Conservation (phyloP, 23 red algal species). For the Chondrus crispus region DNA sequence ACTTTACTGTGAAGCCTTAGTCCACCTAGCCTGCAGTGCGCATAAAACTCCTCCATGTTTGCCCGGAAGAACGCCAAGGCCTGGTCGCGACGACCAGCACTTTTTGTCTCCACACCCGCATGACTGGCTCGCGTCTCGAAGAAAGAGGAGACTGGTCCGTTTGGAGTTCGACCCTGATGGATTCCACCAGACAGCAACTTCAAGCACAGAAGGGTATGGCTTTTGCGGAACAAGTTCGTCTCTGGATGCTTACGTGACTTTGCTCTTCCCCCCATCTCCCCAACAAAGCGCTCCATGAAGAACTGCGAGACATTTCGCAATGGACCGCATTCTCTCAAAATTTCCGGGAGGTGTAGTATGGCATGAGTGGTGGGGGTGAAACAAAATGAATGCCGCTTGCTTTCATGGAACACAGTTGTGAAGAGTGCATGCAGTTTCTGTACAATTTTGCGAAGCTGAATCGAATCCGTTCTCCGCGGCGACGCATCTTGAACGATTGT, state of each 20-base stretch:
- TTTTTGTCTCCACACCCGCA: no score
- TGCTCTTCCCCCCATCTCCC: not conserved
- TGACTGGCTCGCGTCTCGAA: no score
- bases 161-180: no score
- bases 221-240: not conserved
- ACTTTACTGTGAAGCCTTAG: no score
- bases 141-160: no score
- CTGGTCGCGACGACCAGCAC: no score
- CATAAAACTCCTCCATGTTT: no score
- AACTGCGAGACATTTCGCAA: not conserved
- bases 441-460: not conserved
- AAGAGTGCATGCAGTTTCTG: not conserved
- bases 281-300: not conserved
- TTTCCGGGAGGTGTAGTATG: conserved; percentile 1
- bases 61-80: no score
- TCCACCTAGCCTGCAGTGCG: no score
- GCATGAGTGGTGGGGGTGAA: not conserved
- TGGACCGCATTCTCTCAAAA: not conserved
- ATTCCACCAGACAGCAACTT: not conserved
- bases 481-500: not conserved
- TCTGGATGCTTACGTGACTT: not conserved
- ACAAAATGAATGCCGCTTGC: not conserved
- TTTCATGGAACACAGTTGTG: not conserved
- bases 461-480: not conserved
- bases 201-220: not conserved